These are phyloP conservation scores for Lactarius indigo DNA, from an alignment of 768 basidiomycete species.

Conservation along the genomic window DNA sequence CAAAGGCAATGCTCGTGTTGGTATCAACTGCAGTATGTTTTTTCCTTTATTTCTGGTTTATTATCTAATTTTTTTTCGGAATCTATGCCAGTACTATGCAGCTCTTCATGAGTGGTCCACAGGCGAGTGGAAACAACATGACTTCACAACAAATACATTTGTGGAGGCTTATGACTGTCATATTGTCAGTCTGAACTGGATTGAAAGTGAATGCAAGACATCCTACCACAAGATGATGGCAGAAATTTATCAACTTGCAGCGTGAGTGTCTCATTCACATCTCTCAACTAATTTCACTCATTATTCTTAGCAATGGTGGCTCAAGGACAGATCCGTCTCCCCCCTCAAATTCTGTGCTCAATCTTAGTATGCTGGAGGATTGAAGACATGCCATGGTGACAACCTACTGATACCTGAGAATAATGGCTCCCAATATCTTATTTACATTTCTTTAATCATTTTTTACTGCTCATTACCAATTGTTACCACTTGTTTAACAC, in stretches of 20 bases:
- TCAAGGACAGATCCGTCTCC: too few relatives aligned
- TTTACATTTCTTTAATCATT: too few relatives aligned
- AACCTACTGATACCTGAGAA: too few relatives aligned
- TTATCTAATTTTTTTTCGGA: neutral
- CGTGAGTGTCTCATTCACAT: neutral
- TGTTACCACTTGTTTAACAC: too few relatives aligned
- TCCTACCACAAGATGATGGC: neutral
- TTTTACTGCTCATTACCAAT: too few relatives aligned
- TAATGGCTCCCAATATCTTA: too few relatives aligned
- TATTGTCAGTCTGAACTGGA: neutral
- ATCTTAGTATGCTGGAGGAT: neutral
- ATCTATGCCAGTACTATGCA: neutral
- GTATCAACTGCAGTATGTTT: neutral
- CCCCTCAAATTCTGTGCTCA: neutral
- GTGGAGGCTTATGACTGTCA: neutral
- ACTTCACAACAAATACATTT: neutral
- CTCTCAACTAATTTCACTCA: neutral
- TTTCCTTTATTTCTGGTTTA: neutral
- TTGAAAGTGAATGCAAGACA: neutral
- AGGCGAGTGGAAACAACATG: neutral
- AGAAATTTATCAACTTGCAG: neutral
- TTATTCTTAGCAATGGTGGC: neutral
- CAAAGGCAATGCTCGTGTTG: neutral
- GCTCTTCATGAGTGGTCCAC: too few relatives aligned
- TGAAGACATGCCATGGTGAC: neutral